Percentiles rank a stretch among this genome's conserved stretches.
Evolutionary conservation across 768 basidiomycete species (phyloP).

Genomic region (Udeniomyces megalosporus): DNA sequence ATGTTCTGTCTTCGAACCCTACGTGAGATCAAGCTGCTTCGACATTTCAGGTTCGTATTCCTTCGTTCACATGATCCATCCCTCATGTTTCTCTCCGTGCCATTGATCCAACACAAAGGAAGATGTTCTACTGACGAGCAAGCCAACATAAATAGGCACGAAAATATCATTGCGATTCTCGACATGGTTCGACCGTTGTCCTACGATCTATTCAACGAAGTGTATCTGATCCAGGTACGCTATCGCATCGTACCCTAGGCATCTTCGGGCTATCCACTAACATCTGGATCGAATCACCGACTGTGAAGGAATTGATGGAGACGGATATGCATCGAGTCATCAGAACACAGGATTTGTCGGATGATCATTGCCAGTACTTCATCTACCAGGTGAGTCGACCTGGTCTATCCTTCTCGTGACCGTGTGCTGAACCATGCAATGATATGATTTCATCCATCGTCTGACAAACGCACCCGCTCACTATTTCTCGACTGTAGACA

Average conservation of each 20-base stretch:
- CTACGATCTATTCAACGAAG: constrained; percentile 72
- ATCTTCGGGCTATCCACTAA: neutral
- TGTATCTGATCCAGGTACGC: constrained; percentile 32
- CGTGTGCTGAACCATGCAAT: neutral
- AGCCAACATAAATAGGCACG: constrained; percentile 1
- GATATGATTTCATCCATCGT: constrained; percentile 23
- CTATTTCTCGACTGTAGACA: constrained; percentile 43
- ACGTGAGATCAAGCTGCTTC: constrained; percentile 84
- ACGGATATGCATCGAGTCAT: constrained; percentile 95
- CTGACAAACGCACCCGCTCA: constrained; percentile 18
- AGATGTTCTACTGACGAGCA: constrained; percentile 10
- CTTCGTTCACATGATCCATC: constrained; percentile 25
- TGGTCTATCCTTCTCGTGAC: neutral
- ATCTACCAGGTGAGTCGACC: constrained; percentile 38
- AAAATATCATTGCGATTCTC: constrained; percentile 86
- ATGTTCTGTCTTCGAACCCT: constrained; percentile 63
- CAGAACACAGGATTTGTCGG: constrained; percentile 77
- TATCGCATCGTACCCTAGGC: too few relatives aligned
- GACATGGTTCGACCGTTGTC: constrained; percentile 73
- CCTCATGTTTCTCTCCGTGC: too few relatives aligned
- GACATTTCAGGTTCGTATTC: constrained; percentile 36
- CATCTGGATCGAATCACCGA: too few relatives aligned
- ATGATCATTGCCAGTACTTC: constrained; percentile 65
- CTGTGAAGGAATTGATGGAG: constrained; percentile 48
- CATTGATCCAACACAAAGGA: constrained; percentile 16